These are phyloP conservation scores for Ustilago sp. DNA, from an alignment of 1,284 basidiomycete genomes.

Conservation along the genomic window DNA sequence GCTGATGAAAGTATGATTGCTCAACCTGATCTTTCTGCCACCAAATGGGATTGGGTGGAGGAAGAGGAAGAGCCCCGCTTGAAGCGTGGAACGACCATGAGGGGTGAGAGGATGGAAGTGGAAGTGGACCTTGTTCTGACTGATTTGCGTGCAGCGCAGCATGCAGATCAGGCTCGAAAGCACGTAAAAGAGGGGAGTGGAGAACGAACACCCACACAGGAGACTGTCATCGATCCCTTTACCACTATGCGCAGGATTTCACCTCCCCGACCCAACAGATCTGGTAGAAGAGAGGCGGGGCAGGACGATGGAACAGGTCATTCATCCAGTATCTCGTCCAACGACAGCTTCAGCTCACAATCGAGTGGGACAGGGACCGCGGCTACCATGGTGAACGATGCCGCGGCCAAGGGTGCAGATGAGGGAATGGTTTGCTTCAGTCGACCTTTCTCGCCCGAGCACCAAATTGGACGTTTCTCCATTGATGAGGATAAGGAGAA, in stretches of 20 bases:
- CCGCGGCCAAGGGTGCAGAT: neutral
- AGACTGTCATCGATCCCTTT: constrained; percentile 10
- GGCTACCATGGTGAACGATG: neutral
- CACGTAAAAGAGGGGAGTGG: constrained; percentile 13
- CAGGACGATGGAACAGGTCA: neutral
- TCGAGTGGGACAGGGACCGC: constrained; percentile 5
- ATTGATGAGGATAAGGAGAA: constrained; percentile 11
- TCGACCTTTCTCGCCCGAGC: constrained; percentile 7
- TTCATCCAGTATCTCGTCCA: constrained; percentile 8
- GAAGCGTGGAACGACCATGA: neutral
- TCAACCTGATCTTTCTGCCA: constrained; percentile 2
- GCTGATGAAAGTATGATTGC: constrained; percentile 13
- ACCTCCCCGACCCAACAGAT: neutral
- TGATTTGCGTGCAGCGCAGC: constrained; percentile 17
- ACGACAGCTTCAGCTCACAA: constrained; percentile 17
- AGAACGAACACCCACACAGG: constrained; percentile 16
- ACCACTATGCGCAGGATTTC: neutral
- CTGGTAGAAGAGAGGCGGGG: neutral
- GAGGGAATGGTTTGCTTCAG: constrained; percentile 8
- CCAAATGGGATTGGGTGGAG: constrained; percentile 15
- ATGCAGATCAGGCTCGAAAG: constrained; percentile 5
- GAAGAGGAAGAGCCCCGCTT: constrained; percentile 11
- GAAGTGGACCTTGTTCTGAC: constrained; percentile 27
- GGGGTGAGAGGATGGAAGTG: constrained; percentile 2
- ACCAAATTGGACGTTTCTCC: neutral